These are phyloP conservation scores for Diaporthe capsici DNA, from an alignment of 2,329 filamentous ascomycete species.

Conservation along the genomic window DNA sequence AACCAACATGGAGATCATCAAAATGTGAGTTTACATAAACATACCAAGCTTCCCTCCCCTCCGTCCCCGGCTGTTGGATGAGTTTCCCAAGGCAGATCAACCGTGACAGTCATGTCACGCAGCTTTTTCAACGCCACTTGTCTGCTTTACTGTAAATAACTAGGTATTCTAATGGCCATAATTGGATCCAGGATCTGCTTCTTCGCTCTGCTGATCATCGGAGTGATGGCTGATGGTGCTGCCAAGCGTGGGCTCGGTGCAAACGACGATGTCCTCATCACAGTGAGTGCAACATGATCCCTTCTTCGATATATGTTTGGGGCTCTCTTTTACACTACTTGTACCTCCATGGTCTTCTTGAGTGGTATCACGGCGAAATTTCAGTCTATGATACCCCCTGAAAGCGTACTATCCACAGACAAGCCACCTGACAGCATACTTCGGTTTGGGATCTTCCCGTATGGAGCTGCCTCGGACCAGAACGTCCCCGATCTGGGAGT, in stretches of 20 bases:
- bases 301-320: background rate
- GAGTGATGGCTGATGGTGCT: conserved; percentile 4
- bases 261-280: conserved; percentile 45
- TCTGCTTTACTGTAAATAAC: too few relatives aligned
- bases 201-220: conserved; percentile 3
- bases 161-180: background rate
- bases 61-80: background rate
- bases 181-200: background rate
- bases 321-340: background rate
- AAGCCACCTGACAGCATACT: background rate
- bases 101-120: background rate
- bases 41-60: background rate
- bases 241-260: conserved; percentile 44
- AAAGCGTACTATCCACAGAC: background rate
- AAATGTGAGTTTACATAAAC: conserved; percentile 8
- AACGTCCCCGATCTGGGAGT: too few relatives aligned
- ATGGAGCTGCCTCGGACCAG: background rate
- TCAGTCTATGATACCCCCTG: background rate
- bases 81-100: background rate
- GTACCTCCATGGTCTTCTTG: background rate
- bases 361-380: background rate
- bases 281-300: conserved; percentile 2
- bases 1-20: conserved; percentile 8
- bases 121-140: background rate
- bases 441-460: background rate